A percentile compares a stretch with the other conserved stretches of the same genome.
phyloP scores from a whole-genome alignment of 306 rosid species.

The Canavalia gladiata region DNA sequence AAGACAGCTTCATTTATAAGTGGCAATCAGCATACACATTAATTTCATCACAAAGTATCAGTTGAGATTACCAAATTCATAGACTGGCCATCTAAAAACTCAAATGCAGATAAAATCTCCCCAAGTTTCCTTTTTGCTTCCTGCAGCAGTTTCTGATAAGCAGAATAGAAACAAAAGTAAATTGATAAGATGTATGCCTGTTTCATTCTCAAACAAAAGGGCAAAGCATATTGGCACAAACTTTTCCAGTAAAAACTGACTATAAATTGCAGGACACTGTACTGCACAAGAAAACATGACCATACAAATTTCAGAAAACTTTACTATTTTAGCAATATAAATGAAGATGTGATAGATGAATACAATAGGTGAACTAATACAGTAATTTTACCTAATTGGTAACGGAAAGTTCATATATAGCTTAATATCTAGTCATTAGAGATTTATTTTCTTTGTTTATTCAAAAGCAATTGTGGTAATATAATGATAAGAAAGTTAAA shows the following conservation, averaged over 20 bases:
- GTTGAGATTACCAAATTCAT: constrained; percentile 77
- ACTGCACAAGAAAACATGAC: constrained; percentile 20
- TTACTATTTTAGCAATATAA: constrained; percentile 17
- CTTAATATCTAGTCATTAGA: constrained; percentile 20
- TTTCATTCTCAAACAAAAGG: constrained; percentile 40
- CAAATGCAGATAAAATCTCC: constrained; percentile 96
- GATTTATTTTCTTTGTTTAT: constrained; percentile 21
- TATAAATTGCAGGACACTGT: constrained; percentile 6
- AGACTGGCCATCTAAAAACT: constrained; percentile 80
- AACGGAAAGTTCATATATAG: neutral
- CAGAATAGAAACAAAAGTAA: constrained; percentile 50
- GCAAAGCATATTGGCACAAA: constrained; percentile 34
- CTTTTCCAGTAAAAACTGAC: constrained; percentile 5
- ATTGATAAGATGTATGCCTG: constrained; percentile 39
- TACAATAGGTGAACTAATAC: constrained; percentile 1
- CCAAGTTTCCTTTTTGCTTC: constrained; percentile 94
- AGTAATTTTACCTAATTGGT: constrained; percentile 13
- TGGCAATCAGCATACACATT: constrained; percentile 23
- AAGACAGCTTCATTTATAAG: constrained; percentile 22
- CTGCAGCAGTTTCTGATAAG: constrained; percentile 78
- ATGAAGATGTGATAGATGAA: constrained; percentile 8
- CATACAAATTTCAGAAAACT: constrained; percentile 21
- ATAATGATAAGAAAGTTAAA: constrained; percentile 20
- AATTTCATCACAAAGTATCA: constrained; percentile 35
- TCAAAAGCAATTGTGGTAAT: neutral